Evolutionary conservation across 2,329 filamentous ascomycete species (phyloP).

Genomic region (Neonectria hederae): DNA sequence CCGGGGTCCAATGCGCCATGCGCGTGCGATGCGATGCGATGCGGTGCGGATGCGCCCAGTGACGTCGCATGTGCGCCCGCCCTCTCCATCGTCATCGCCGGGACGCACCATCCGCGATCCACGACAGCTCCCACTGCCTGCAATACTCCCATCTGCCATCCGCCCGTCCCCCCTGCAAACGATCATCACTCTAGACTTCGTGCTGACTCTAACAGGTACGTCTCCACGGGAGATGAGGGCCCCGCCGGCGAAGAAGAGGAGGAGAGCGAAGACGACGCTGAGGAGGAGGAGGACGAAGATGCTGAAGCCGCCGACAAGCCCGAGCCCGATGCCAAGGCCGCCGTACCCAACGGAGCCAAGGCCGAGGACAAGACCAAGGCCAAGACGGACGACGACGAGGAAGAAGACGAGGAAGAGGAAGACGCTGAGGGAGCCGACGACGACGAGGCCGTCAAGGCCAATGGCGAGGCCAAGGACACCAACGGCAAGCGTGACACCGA

Average conservation of each 20-base stretch:
- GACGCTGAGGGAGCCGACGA: conserved; percentile 40
- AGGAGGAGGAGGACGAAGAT: conserved; percentile 50
- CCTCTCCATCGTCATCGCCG: conserved; percentile 1
- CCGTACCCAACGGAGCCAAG: conserved; percentile 42
- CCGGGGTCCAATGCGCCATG: conserved; percentile 29
- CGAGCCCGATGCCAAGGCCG: conserved; percentile 47
- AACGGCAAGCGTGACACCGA: conserved; percentile 25
- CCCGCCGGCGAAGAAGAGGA: conserved; percentile 47
- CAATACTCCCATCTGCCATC: background rate
- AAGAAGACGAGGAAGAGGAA: conserved; percentile 47
- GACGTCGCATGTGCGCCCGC: conserved; percentile 32
- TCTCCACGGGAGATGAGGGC: conserved; percentile 46
- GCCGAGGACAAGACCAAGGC: conserved; percentile 40
- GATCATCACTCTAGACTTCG: background rate
- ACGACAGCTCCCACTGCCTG: background rate
- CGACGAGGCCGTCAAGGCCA: conserved; percentile 39
- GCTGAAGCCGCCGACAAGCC: conserved; percentile 47
- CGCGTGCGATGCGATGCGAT: conserved; percentile 16
- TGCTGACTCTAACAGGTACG: conserved; percentile 45
- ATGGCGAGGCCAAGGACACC: conserved; percentile 40
- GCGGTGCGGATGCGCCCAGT: conserved; percentile 1
- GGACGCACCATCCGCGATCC: background rate
- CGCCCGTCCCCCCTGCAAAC: background rate
- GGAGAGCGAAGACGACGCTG: conserved; percentile 53
- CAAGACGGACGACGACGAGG: conserved; percentile 48